Base-by-base conservation (phyloP, 2,329 filamentous ascomycete genomes). In the Xylaria sp. region DNA sequence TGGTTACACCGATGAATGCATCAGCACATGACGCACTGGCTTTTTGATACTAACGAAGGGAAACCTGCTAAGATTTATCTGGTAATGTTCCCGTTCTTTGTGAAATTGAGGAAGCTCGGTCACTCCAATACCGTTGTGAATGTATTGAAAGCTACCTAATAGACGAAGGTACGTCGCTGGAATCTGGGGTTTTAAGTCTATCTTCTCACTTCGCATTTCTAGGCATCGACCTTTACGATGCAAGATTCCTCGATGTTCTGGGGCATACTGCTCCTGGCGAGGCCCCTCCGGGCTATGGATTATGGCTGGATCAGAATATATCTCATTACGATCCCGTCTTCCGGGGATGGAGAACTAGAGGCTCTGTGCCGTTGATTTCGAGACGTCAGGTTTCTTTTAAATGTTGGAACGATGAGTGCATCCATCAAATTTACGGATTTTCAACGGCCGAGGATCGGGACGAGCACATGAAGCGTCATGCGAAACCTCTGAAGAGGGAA, bases 371-470 rank as follows among this genome's bases (percentile, higher is more conserved):
- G n/a, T 70, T 78, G n/a, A 77, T 76, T 48, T 76, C 77, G 48
- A 78, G 79, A 58, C 76, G 73, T 41, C 78, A 80, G 46, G 77
- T 78, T 58, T 84, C 84, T 12, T 84, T 84, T 76, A 88, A 86
- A 75, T 89, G 87, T 76, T 83, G 80, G 77, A 80, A 88, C 69
- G 83, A 87, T 60, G 80, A 80, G 64, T 89, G 87, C 72, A 77
- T 86, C 66, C 83, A 86, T 75, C 89, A 87, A 76, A 83, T 89
- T 43, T 89, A 89, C 70, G 87, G 87, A 34, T 88, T 88, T 73
- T 74, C 80, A 41, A 83, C 81, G 65, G 79, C 79, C 43, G 79
- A 84, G 60, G 86, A 87, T 68, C 82, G 85, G 60, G 85, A 88
- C 63, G 80, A 80, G 41, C 87, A 89, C 74, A 74, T 80, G 46